These are phyloP conservation scores for Nelumbo lutea DNA, from an alignment of 164 flowering plant species.

Conservation along the genomic window DNA sequence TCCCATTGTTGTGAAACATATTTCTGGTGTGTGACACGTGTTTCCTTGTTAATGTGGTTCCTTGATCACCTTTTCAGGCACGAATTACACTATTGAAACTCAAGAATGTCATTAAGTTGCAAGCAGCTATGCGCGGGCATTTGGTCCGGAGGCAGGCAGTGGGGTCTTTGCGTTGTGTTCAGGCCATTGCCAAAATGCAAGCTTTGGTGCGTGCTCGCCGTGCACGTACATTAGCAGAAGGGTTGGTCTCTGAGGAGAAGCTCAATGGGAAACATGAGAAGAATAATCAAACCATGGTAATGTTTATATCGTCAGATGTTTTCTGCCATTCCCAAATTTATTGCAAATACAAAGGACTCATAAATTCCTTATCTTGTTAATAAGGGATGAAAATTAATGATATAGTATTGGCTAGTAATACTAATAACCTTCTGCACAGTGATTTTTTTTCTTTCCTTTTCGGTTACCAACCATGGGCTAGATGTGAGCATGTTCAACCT, in stretches of 20 bases:
- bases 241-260: constrained; percentile 24
- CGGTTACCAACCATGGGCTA: background rate
- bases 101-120: constrained; percentile 67
- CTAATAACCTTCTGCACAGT: background rate
- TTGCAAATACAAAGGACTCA: background rate
- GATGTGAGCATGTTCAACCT: background rate
- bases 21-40: background rate
- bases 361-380: background rate
- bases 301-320: constrained; percentile 4
- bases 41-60: background rate
- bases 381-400: background rate
- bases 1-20: constrained; percentile 2
- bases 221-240: constrained; percentile 30
- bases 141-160: constrained; percentile 83
- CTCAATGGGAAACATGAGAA: constrained; percentile 13
- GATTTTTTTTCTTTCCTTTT: background rate
- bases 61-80: constrained; percentile 42
- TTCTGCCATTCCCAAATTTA: background rate
- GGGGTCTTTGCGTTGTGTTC: constrained; percentile 80
- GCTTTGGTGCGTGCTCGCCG: constrained; percentile 79
- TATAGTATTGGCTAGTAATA: background rate
- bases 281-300: constrained; percentile 32
- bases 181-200: constrained; percentile 89
- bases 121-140: constrained; percentile 93
- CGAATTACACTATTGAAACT: constrained; percentile 44